Evolutionary conservation across 2,329 filamentous ascomycete species (phyloP), one percentile per base, ranked within the genome.

Genomic region (Diatrype stigma): DNA sequence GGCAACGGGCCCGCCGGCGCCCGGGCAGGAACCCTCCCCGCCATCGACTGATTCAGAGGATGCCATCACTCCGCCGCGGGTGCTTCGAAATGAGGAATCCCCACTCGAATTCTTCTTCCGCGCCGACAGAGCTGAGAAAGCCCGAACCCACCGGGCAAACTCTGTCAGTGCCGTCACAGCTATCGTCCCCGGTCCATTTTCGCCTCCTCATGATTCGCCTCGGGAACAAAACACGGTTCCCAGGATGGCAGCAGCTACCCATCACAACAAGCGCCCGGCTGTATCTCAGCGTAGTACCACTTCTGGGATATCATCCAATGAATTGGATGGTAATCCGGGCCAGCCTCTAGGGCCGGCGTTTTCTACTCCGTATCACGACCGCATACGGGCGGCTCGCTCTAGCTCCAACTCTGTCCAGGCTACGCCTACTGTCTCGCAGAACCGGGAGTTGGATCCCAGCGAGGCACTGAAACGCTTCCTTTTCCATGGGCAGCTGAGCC

Each of bases 41-140:
- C 79, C 80, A 22, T 75, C 74, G 12, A 80, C 73, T 28, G 76
- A 80, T 64, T 70, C 74, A 57, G 72, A 78, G 62, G 77, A 78
- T 38, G 70, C 72, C 2, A 71, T 63, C 59, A 75, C 60, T 60
- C 68, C 64, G 52, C 68, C 63, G 58, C 62, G 51, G 58, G 61
- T 49, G 51, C 59, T 48, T 51, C 66, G 48, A 56, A 62, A 56
- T 66, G 76, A 50, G 73, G 82, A 89, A 54, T 95, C 91, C 11
- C 91, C 92, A 1, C 76, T 97, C 4, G 92, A 97, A 62, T 80
- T 96, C 56, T 86, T 97, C 65, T 97, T 97, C 75, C 86, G 87
- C 54, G 91, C 90, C 32, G 89, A 96, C 60, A 82, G 88, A 46
- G 86, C 89, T 54, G 89, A 94, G 68, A 87, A 84, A 64, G 84